phyloP scores from a whole-genome alignment of 345 rosid species.

The Sonneratia caseolaris region DNA sequence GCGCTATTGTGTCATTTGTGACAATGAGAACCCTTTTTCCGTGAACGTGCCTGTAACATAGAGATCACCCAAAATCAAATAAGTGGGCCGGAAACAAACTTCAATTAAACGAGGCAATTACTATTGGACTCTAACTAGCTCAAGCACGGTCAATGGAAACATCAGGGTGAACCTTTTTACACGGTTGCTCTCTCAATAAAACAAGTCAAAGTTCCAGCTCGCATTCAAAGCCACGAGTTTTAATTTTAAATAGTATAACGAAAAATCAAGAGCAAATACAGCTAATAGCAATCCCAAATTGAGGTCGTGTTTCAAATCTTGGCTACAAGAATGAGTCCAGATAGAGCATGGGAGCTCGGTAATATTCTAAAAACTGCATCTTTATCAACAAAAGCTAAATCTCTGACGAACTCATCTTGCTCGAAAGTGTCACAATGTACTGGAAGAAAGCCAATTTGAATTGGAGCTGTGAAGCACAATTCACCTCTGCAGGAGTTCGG shows the following conservation, averaged over 20 bases:
- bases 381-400: background rate
- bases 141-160: background rate
- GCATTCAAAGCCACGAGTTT: no score
- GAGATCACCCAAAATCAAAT: conserved; percentile 1
- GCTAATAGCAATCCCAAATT: background rate
- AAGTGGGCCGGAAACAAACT: background rate
- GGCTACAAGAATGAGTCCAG: background rate
- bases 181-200: background rate
- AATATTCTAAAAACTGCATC: background rate
- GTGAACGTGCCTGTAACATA: conserved; percentile 62
- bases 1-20: conserved; percentile 65
- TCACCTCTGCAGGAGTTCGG: conserved; percentile 73
- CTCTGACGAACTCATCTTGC: background rate
- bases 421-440: background rate
- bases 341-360: background rate
- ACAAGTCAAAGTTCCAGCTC: background rate
- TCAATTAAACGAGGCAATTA: background rate
- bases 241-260: no score
- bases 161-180: background rate
- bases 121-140: background rate
- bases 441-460: background rate
- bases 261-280: background rate
- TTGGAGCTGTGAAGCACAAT: background rate
- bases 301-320: background rate
- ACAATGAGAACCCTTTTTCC: conserved; percentile 95